phyloP scores from a whole-genome alignment of 169 alveolate genomes.

The Eimeria tenella region DNA sequence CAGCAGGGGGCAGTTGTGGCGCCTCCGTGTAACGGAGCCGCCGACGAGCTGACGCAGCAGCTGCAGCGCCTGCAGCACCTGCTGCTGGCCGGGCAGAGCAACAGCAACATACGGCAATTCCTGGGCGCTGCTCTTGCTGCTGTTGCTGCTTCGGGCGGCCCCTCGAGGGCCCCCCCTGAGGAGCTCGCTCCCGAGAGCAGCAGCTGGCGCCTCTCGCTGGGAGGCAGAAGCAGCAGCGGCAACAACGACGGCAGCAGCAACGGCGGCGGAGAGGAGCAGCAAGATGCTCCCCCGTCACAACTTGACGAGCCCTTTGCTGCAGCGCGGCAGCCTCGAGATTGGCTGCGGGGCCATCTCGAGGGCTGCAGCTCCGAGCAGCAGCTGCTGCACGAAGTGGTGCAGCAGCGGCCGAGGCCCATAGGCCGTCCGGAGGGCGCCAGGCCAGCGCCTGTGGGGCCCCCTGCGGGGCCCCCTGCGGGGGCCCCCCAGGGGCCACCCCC shows the following conservation, averaged over 20 bases:
- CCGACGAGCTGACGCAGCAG: neutral
- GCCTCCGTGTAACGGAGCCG: neutral
- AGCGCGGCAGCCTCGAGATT: neutral
- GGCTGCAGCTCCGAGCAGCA: neutral
- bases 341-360: neutral
- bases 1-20: neutral
- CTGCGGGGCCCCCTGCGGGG: neutral
- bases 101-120: neutral
- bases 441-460: neutral
- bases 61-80: constrained; percentile 9
- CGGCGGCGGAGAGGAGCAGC: neutral
- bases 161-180: no score
- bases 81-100: constrained; percentile 19
- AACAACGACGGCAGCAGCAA: neutral
- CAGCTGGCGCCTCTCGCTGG: neutral
- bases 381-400: neutral
- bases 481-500: neutral
- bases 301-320: neutral
- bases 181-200: neutral
- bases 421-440: neutral
- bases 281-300: neutral
- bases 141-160: neutral
- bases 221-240: constrained; percentile 25
- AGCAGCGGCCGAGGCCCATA: neutral
- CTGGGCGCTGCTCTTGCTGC: constrained; percentile 22